Base-by-base conservation (phyloP, 1,284 basidiomycete species). In the Takashimella tepidaria region DNA sequence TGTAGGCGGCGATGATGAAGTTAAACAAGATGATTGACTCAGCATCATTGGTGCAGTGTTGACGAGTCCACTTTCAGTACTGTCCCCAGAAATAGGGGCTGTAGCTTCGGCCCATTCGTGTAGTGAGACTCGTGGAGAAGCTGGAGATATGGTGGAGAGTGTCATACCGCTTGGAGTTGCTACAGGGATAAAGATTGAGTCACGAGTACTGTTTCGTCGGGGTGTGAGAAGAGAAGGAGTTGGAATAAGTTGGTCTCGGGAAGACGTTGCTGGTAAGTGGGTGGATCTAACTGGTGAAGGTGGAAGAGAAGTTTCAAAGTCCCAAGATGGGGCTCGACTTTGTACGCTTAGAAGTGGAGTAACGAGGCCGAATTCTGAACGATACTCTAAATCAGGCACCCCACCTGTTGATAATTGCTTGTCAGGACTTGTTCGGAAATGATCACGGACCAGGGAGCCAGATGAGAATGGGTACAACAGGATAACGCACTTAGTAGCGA, bases 41-140 rank as follows among this genome's bases (percentile, higher is more conserved):
- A 37, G 16, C 31, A 37, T 37, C 31, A 37, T 37, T 37, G 31
- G 10, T 8, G 31, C 8, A 16, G 31, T 8, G 31, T 16, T 37
- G 10, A 16, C 16, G 31, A 37, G 31, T 37, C 31, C 31, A 8
- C 31, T 16, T 37, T 16, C 31, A n/a, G n/a, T n/a, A 37, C 31
- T 16, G 31, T 8, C 31, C 8, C 31, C 31, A 37, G 31, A 37
- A 16, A 37, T 16, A 16, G 31, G 31, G 16, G 10, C 31, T 16
- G 31, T 37, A 8, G 31, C 31, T 47, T 71, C 69, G 4, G 69
- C 69, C 69, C 69, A 71, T 49, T 68, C 64, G 27, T 57, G 49
- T 8, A 71, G 51, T n/a, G 68, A 58, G 22, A 71, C 57, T 21
- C 69, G 49, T 8, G 69, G 69, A 5, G 65, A 67, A 8, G 67